A percentile compares a stretch with the other conserved stretches of the same genome.
These are phyloP conservation scores for Allium cepa DNA, from an alignment of 106 monocot species.

Conservation along the genomic window DNA sequence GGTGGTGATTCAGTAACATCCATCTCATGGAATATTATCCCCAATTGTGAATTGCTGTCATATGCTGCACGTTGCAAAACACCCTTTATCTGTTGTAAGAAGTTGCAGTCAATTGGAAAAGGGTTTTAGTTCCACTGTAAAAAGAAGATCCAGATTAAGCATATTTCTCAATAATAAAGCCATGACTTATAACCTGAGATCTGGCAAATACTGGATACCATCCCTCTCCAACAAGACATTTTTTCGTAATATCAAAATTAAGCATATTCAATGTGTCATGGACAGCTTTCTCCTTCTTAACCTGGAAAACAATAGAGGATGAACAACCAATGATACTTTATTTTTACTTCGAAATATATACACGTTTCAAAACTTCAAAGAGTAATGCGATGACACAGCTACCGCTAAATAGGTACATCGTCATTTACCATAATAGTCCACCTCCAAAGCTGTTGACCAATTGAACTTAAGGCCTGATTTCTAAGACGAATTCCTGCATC, in stretches of 20 bases:
- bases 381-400: too few species aligned
- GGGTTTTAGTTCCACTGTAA: background rate
- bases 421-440: constrained; percentile 76
- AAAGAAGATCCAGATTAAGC: background rate
- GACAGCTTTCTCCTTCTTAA: constrained; percentile 92
- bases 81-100: constrained; percentile 70
- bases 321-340: too few species aligned
- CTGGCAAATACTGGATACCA: constrained; percentile 92
- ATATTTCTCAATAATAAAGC: background rate
- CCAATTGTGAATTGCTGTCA: constrained; percentile 96
- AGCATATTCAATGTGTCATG: constrained; percentile 98
- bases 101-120: constrained; percentile 3
- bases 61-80: constrained; percentile 72
- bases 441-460: constrained; percentile 63
- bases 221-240: constrained; percentile 98
- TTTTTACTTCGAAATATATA: too few species aligned
- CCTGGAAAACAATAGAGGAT: constrained; percentile 27
- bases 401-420: background rate
- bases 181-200: constrained; percentile 46
- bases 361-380: too few species aligned
- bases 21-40: constrained; percentile 96
- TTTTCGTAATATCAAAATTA: constrained; percentile 98
- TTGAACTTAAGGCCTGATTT: constrained; percentile 79
- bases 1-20: constrained; percentile 81
- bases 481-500: constrained; percentile 92